Evolutionary conservation across 352 stramenopile genomes (phyloP).

Genomic region (Phytopythium montanum): DNA sequence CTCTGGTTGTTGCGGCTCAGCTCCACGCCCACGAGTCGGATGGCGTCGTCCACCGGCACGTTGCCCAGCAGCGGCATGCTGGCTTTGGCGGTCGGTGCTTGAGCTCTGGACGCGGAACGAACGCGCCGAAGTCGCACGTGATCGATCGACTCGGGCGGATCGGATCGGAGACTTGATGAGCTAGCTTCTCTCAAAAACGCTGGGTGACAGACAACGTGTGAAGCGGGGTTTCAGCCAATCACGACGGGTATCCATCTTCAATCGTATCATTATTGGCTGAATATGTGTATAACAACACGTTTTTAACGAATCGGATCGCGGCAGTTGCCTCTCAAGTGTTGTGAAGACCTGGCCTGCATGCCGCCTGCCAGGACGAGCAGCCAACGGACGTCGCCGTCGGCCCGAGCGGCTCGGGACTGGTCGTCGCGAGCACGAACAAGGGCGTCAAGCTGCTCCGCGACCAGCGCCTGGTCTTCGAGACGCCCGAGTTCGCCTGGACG

Average conservation of each 20-base stretch:
- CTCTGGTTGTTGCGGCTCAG: conserved; percentile 45
- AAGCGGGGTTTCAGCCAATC: conserved; percentile 1
- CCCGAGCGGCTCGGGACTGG: conserved; percentile 38
- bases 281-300: not conserved
- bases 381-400: conserved; percentile 64
- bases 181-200: not conserved
- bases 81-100: too few relatives aligned
- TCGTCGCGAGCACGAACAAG: conserved; percentile 77
- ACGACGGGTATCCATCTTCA: not conserved
- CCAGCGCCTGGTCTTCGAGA: conserved; percentile 70
- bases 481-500: conserved; percentile 72
- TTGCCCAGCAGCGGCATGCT: conserved; percentile 10
- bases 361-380: too few relatives aligned
- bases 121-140: not conserved
- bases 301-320: not conserved
- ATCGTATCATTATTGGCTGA: not conserved
- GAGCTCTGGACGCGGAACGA: not conserved
- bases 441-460: conserved; percentile 77
- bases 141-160: too few relatives aligned
- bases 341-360: not conserved
- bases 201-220: not conserved
- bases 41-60: conserved; percentile 52
- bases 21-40: conserved; percentile 60
- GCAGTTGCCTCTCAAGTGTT: not conserved
- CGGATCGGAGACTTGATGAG: not conserved